phyloP scores from a whole-genome alignment of 176 grass and related monocot species.

The Aegilops umbellulata region DNA sequence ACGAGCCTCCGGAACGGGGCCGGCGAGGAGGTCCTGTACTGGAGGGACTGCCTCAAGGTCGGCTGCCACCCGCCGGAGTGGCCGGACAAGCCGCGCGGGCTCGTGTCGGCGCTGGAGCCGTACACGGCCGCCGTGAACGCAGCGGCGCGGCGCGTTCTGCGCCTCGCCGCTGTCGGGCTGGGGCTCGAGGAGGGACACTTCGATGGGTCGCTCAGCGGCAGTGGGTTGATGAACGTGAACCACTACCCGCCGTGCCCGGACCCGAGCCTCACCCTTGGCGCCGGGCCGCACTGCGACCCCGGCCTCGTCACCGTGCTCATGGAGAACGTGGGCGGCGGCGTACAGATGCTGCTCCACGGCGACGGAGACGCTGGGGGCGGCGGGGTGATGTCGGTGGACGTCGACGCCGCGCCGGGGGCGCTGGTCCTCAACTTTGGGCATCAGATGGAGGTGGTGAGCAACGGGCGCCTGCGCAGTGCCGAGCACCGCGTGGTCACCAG shows the following conservation, averaged over 20 bases:
- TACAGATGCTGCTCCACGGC: constrained; percentile 18
- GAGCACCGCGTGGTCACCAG: constrained; percentile 30
- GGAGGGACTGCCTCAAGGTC: background rate
- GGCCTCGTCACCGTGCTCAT: constrained; percentile 43
- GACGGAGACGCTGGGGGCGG: constrained; percentile 25
- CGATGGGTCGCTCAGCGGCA: no score
- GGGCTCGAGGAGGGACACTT: no score
- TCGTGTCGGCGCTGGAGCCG: background rate
- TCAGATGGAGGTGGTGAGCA: constrained; percentile 47
- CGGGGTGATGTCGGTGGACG: background rate
- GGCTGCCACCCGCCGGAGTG: constrained; percentile 23
- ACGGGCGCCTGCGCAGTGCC: background rate
- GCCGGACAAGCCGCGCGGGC: background rate
- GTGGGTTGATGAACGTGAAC: constrained; percentile 30
- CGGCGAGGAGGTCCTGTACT: background rate
- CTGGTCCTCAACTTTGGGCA: constrained; percentile 53
- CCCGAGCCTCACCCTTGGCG: background rate
- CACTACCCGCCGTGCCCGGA: constrained; percentile 37
- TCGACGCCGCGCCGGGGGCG: constrained; percentile 31
- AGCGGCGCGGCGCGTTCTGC: no score
- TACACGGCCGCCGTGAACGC: background rate
- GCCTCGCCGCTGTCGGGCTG: no score
- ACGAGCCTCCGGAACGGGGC: background rate
- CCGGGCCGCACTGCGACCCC: background rate
- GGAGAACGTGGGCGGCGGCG: constrained; percentile 23